phyloP scores from a whole-genome alignment of 805 yeast species.

The Sungouiella blattae region DNA sequence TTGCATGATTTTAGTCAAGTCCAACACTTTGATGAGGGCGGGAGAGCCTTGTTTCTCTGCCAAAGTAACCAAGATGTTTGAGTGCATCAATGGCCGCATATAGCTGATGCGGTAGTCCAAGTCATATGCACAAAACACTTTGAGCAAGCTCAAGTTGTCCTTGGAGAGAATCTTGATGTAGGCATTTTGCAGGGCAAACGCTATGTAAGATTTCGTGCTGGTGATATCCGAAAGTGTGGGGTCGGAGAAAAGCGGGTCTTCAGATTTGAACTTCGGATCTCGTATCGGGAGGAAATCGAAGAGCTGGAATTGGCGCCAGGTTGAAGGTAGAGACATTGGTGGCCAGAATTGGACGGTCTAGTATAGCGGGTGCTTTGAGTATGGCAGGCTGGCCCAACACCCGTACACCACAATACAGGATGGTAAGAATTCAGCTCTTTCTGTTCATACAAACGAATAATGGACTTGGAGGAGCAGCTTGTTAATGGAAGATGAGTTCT shows the following conservation, averaged over 20 bases:
- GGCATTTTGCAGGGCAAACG: constrained; percentile 54
- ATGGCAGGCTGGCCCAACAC: constrained; percentile 1
- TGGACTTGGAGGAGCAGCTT: too few relatives aligned
- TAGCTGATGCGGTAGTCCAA: constrained; percentile 61
- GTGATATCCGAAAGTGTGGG: constrained; percentile 64
- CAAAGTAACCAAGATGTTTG: constrained; percentile 61
- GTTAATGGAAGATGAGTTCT: too few relatives aligned
- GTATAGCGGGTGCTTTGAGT: too few relatives aligned
- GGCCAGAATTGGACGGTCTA: too few relatives aligned
- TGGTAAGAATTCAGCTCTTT: too few relatives aligned
- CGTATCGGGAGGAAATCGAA: constrained; percentile 78
- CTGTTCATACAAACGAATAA: too few relatives aligned
- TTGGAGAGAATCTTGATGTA: constrained; percentile 53
- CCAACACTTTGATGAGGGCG: constrained; percentile 68
- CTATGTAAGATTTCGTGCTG: constrained; percentile 53
- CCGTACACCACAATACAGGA: not conserved
- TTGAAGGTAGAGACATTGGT: constrained; percentile 18
- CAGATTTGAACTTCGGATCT: constrained; percentile 71
- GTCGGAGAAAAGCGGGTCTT: constrained; percentile 73
- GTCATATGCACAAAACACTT: constrained; percentile 62
- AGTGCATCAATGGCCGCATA: constrained; percentile 44
- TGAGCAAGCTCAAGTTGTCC: constrained; percentile 41
- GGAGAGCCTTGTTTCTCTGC: constrained; percentile 77
- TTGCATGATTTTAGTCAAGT: constrained; percentile 49
- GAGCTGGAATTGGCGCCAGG: constrained; percentile 83